These are phyloP conservation scores for Mollisiaceae sp. DNA, from an alignment of 2,329 filamentous ascomycete species.

Conservation along the genomic window DNA sequence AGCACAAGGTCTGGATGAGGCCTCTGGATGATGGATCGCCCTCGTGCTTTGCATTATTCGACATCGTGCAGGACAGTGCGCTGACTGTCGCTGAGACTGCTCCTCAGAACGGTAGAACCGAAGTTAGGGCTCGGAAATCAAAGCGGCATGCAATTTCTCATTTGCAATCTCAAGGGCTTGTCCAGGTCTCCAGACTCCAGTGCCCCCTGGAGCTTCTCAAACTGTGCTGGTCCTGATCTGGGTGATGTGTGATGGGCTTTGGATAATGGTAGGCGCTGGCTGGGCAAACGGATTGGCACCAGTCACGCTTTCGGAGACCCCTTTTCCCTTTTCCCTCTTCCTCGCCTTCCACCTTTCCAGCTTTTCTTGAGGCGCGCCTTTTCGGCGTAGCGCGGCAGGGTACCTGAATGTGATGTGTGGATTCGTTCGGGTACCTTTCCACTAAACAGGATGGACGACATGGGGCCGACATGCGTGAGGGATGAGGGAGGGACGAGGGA, in stretches of 20 bases:
- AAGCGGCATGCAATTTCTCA: not conserved
- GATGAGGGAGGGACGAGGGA: no score
- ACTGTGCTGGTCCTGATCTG: not conserved
- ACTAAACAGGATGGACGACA: conserved; percentile 10
- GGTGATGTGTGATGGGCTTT: not conserved
- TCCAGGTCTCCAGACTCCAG: not conserved
- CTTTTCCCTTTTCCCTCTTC: conserved; percentile 11
- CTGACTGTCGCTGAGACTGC: not conserved
- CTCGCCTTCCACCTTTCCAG: conserved; percentile 12
- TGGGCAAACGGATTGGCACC: conserved; percentile 1
- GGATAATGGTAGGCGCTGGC: not conserved
- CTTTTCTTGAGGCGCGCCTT: conserved; percentile 4
- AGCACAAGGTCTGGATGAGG: no score
- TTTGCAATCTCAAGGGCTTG: not conserved
- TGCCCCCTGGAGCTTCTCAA: not conserved
- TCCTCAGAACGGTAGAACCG: not conserved
- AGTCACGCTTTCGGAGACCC: not conserved
- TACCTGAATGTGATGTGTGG: conserved; percentile 18
- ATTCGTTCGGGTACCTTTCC: conserved; percentile 33
- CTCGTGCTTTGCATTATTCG: not conserved
- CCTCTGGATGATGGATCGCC: no score
- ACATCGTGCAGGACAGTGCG: conserved; percentile 23
- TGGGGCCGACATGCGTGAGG: conserved; percentile 27
- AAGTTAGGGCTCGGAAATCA: conserved; percentile 1
- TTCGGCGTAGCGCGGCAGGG: conserved; percentile 8